phyloP scores from a whole-genome alignment of 805 yeast genomes.

The Cyberlindnera sargentensis region DNA sequence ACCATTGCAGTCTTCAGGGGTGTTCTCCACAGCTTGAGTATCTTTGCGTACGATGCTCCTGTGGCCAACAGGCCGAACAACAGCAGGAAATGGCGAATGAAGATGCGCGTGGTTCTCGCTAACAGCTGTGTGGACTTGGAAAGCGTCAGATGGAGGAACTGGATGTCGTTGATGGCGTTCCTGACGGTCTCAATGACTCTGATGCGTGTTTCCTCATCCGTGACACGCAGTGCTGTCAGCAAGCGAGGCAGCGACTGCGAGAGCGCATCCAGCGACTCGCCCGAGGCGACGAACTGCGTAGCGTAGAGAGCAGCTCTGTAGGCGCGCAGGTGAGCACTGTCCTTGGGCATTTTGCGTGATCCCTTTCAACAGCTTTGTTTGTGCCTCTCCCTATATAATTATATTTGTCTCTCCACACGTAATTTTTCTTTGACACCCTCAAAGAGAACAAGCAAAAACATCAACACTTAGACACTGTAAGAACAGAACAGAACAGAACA shows the following conservation, averaged over 20 bases:
- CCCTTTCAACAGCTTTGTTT: too few relatives aligned
- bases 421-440: too few relatives aligned
- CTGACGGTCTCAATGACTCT: conserved; percentile 4
- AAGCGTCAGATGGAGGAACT: background rate
- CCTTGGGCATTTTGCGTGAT: too few relatives aligned
- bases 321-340: background rate
- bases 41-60: conserved; percentile 2
- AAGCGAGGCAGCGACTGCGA: conserved; percentile 8
- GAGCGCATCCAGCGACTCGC: conserved; percentile 3
- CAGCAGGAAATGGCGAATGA: conserved; percentile 7
- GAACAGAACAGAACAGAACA: too few relatives aligned
- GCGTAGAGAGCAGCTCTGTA: conserved; percentile 5
- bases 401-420: too few relatives aligned
- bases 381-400: too few relatives aligned
- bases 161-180: conserved; percentile 7
- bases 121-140: background rate
- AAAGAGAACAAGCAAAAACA: too few relatives aligned
- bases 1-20: background rate
- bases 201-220: conserved; percentile 4
- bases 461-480: too few relatives aligned
- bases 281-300: conserved; percentile 9
- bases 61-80: conserved; percentile 7
- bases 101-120: conserved; percentile 3
- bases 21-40: conserved; percentile 1
- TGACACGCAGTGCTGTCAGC: conserved; percentile 5